These are phyloP conservation scores for Sporothrix pseudoabietina DNA, from an alignment of 2,329 filamentous ascomycete genomes.

Conservation along the genomic window DNA sequence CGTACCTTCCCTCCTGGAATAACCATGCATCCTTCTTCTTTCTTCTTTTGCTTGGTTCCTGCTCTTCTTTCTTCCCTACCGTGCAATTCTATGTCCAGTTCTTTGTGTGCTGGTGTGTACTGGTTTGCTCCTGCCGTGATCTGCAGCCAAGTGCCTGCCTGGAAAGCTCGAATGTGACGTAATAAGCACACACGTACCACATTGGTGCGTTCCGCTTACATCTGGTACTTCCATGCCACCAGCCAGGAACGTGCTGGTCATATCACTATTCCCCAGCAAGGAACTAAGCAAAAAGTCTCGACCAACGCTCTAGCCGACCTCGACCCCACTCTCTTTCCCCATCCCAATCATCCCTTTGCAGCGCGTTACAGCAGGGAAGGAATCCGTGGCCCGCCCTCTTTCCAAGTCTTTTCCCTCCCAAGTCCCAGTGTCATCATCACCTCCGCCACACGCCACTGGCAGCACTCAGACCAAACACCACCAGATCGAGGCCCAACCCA, in stretches of 20 bases:
- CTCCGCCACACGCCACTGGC: conserved; percentile 28
- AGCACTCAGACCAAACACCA: background rate
- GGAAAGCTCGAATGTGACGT: conserved; percentile 23
- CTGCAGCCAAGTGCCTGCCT: conserved; percentile 17
- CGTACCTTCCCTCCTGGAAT: background rate
- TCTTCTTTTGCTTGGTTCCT: background rate
- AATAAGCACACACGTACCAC: conserved; percentile 1
- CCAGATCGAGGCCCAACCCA: background rate
- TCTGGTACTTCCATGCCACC: background rate
- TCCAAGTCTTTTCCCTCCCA: conserved; percentile 1
- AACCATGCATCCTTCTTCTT: background rate
- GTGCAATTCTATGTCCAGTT: background rate
- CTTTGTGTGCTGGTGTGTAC: background rate
- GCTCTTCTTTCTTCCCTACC: background rate
- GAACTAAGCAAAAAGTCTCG: background rate
- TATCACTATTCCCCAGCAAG: conserved; percentile 15
- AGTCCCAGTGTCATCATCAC: conserved; percentile 18
- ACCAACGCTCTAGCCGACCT: background rate
- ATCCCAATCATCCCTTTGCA: background rate
- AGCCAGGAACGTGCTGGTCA: conserved; percentile 7
- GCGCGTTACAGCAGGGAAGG: background rate
- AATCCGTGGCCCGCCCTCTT: conserved; percentile 2
- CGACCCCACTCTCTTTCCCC: conserved; percentile 15
- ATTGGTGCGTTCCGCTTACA: background rate
- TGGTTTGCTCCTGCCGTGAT: conserved; percentile 20